Percentiles rank a stretch among this genome's conserved stretches.
These are phyloP conservation scores for Closterium sp. DNA, from an alignment of 139 green algal species.

Conservation along the genomic window DNA sequence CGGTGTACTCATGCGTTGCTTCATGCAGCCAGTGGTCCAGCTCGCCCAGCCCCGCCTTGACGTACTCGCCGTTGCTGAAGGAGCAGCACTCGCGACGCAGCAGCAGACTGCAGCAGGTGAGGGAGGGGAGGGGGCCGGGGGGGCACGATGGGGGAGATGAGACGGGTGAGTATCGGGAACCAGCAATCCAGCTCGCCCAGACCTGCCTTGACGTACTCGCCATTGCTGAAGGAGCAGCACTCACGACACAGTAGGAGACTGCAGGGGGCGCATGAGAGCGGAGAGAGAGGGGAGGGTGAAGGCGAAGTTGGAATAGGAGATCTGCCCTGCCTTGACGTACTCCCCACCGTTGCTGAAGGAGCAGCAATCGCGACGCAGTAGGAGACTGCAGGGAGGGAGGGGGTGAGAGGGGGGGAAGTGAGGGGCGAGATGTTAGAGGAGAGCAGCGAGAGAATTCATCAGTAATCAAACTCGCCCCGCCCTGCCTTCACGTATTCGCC, in stretches of 20 bases:
- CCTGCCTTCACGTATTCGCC: slow-evolving; percentile 98
- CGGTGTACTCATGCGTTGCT: slow-evolving; percentile 70
- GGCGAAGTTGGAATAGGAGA: background rate
- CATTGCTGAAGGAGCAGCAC: background rate
- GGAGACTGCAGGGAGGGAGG: background rate
- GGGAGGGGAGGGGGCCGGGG: background rate
- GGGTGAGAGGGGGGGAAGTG: background rate
- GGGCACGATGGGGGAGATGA: background rate
- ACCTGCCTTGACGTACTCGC: background rate
- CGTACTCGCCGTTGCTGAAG: slow-evolving; percentile 99
- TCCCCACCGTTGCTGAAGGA: background rate
- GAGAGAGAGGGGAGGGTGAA: background rate
- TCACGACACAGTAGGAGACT: background rate
- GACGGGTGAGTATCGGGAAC: slow-evolving; percentile 62
- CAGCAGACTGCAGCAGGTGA: slow-evolving; percentile 67
- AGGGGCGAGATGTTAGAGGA: slow-evolving; percentile 76
- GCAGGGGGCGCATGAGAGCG: background rate
- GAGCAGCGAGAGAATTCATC: slow-evolving; percentile 65
- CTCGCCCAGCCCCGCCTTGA: slow-evolving; percentile 90
- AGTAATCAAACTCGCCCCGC: slow-evolving; percentile 88
- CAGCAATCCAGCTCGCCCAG: slow-evolving; percentile 88
- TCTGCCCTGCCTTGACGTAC: background rate
- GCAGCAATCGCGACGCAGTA: too few species aligned
- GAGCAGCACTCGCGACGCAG: slow-evolving; percentile 98
- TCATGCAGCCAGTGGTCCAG: slow-evolving; percentile 91